Percentiles rank a stretch among this genome's conserved stretches.
phyloP scores from a whole-genome alignment of 2,329 filamentous ascomycete species.

The Penicillium polonicum region DNA sequence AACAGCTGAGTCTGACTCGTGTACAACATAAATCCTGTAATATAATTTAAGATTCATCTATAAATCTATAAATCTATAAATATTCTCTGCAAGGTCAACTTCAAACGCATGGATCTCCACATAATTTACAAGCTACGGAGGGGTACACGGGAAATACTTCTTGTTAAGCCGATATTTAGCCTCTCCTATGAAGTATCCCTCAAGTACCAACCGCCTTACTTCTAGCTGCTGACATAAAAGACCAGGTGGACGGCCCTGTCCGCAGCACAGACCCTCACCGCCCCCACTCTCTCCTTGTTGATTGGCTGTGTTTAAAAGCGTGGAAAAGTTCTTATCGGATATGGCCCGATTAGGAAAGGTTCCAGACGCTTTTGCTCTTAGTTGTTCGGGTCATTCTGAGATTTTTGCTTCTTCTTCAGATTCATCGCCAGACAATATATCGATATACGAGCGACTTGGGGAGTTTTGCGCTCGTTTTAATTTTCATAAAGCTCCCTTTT shows the following conservation, averaged over 20 bases:
- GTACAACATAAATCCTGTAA: neutral
- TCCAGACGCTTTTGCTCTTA: constrained; percentile 15
- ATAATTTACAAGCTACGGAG: neutral
- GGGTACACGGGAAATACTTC: constrained; percentile 1
- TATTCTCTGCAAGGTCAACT: constrained; percentile 8
- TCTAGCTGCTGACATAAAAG: constrained; percentile 5
- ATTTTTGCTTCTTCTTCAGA: constrained; percentile 8
- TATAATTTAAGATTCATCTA: constrained; percentile 7
- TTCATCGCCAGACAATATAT: constrained; percentile 11
- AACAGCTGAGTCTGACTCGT: neutral
- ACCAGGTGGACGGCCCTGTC: neutral
- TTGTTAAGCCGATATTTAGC: neutral
- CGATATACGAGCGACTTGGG: constrained; percentile 54
- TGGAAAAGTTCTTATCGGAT: constrained; percentile 11
- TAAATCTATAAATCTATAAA: constrained; percentile 11
- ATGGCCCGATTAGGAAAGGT: constrained; percentile 24
- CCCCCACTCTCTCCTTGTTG: neutral
- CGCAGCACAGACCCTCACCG: constrained; percentile 12
- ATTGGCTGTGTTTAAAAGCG: neutral
- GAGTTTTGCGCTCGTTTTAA: constrained; percentile 57
- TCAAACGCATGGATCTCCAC: constrained; percentile 11
- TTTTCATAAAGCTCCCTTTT: constrained; percentile 48
- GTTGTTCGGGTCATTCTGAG: neutral
- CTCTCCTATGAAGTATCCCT: neutral
- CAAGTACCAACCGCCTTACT: neutral